Evolutionary conservation across 2,329 filamentous ascomycete genomes (phyloP), one percentile per base, ranked within the genome.

Genomic region (Pestalotiopsis sp.): DNA sequence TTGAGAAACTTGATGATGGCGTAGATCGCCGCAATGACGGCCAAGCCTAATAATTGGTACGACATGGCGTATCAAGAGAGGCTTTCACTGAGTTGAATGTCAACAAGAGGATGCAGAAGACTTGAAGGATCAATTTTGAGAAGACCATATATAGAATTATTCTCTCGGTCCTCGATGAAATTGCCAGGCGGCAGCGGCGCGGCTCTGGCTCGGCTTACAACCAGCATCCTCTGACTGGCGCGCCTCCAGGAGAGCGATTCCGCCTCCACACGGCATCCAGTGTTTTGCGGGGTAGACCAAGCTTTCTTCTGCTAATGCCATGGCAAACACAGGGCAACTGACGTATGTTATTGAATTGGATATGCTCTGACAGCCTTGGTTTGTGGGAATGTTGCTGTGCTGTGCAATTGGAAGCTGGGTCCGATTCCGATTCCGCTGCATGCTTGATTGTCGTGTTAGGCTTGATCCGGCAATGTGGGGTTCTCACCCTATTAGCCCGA

Each of bases 21-120:
- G 38, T 14, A 65, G 14, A 65, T 58, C 4, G 64, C 64, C 64
- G 49, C 64, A 55, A 65, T 12, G 13, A 65, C 25, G 49, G 64
- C 64, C 25, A 57, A 55, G 17, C 64, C 64, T 13, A 65, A 23
- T 20, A 65, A 36, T 57, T 65, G 64, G 49, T 65, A 65, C 27
- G 64, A 65, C 64, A 65, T 65, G 61, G 61, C 59, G 27, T 27
- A 23, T 59, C n/a, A 27, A 17, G 25, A 3, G 27, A 13, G 57
- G 25, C 57, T 13, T 13, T 9, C 25, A 27, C 57, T 17, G 27
- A 27, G 9, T 27, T 12, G 20, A 27, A n/a, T 59, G 27, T 59
- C 57, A 23, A 59, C 57, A 59, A 23, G 25, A 59, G 13, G 23
- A 59, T 36, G 23, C 13, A 59, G 5, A 27, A 27, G 25, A 59